Evolutionary conservation across 257 asterid species (phyloP), one percentile per base, ranked within the genome.

Genomic region (Vinca minor): DNA sequence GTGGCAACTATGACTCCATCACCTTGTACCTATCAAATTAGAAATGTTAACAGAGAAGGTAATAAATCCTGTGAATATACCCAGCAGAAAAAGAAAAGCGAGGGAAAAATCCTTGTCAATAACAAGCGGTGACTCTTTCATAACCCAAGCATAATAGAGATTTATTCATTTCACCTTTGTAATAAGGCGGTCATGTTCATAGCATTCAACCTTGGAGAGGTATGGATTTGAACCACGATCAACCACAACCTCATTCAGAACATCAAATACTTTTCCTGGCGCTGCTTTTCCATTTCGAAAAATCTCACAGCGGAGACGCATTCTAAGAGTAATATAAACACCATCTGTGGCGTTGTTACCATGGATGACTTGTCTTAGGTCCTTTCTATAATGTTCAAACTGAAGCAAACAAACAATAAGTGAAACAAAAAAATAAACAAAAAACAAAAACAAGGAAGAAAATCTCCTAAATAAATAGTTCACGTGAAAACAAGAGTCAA

Each of bases 191-290:
- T 87, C 97, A 69, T 93, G 97, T 77, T 93, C 99, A 56, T 82
- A 93, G 69, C 99, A 93, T 75, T 93, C 97, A 35, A 93, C 87
- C 67, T 93, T 93, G 50, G 99, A 93, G 46, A 89, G 96, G 76
- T 93, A 93, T 6, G 99, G 99, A 84, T 89, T 93, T 46, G 99
- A 93, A 32, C 99, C 99, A 69, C 97, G 97, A 74, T 93, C 99
- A 69, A 93, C 97, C 45, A 93, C 94, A 67, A 93, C 57, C 81
- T 93, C 99, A 62, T 93, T 93, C 69, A 93, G 87, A 74, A 93
- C 85, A 83, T 89, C 96, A 64, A 89, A 89, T 70, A 89, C 81
- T 80, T 89, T 93, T 39, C 99, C 99, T 4, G 97, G 92, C 82
- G 84, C 70, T 55, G 97, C 83, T 76, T 87, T 87, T 66, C 96